Evolutionary conservation across 73 alveolate genomes (phyloP).

Genomic region (Uronychia setigera): DNA sequence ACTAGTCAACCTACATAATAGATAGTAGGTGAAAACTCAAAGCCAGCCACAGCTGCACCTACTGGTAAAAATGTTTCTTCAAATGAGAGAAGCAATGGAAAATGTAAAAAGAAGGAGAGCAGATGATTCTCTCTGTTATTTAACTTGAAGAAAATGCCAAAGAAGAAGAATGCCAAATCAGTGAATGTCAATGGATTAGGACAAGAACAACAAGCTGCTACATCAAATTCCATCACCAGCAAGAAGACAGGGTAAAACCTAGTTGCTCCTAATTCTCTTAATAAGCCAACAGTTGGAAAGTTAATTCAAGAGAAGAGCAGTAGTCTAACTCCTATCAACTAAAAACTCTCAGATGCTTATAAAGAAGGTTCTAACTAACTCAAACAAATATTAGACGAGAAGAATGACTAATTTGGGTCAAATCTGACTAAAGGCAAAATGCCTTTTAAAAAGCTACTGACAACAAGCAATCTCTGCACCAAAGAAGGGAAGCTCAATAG

Average conservation of each 20-base stretch:
- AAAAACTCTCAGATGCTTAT: background rate
- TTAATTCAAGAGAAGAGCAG: background rate
- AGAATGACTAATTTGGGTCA: too few species aligned
- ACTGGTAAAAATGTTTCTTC: background rate
- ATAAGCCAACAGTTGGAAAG: background rate
- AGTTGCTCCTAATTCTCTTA: background rate
- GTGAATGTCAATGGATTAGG: background rate
- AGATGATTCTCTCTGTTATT: background rate
- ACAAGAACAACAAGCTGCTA: background rate
- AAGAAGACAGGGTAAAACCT: background rate
- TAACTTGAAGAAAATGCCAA: background rate
- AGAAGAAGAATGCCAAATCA: background rate
- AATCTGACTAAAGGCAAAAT: too few species aligned
- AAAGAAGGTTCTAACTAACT: background rate
- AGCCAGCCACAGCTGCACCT: background rate
- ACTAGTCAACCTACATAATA: too few species aligned
- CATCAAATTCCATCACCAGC: background rate
- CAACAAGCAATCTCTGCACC: background rate
- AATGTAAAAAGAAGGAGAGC: background rate
- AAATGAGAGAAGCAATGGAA: background rate
- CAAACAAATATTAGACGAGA: background rate
- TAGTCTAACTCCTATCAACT: background rate
- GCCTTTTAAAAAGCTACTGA: background rate
- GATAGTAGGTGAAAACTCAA: constrained; percentile 1
- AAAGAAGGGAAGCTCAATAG: background rate